These are phyloP conservation scores for Zygnema circumcarinatum DNA, from an alignment of 139 green algal species.

Conservation along the genomic window DNA sequence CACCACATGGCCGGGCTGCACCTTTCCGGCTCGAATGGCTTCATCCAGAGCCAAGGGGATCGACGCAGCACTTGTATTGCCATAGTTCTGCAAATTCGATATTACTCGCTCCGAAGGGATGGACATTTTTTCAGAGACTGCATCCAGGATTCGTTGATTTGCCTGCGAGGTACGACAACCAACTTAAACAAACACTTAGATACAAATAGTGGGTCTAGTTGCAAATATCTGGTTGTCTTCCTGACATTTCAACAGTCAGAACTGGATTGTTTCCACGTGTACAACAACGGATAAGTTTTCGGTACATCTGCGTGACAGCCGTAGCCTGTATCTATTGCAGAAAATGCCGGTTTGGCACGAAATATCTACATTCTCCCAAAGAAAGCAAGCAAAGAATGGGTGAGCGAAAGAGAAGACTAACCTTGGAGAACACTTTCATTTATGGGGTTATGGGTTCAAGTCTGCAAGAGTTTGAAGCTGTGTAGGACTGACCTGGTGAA, in stretches of 20 bases:
- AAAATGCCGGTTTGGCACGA: no score
- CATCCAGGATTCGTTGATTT: slow-evolving; percentile 95
- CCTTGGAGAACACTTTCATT: no score
- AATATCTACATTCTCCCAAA: no score
- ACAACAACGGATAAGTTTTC: no score
- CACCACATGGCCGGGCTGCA: slow-evolving; percentile 76
- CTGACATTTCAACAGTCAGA: background rate
- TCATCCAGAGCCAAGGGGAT: slow-evolving; percentile 96
- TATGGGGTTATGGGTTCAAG: no score
- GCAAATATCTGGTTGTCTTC: background rate
- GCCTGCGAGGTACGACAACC: slow-evolving; percentile 68
- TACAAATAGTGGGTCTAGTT: background rate
- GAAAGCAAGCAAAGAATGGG: no score
- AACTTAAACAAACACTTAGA: background rate
- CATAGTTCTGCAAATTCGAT: slow-evolving; percentile 88
- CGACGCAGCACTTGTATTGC: slow-evolving; percentile 95
- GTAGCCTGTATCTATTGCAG: no score
- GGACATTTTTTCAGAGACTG: slow-evolving; percentile 81
- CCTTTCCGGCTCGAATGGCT: slow-evolving; percentile 80
- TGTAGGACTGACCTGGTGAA: slow-evolving; percentile 78
- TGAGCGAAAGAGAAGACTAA: slow-evolving; percentile 25
- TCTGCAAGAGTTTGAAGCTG: no score
- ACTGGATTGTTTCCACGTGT: background rate
- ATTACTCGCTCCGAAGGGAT: slow-evolving; percentile 78
- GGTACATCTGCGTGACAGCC: no score